Percentiles rank a stretch among this genome's conserved stretches.
Evolutionary conservation across 2,329 filamentous ascomycete species (phyloP).

Genomic region (Trichoderma citrinoviride): DNA sequence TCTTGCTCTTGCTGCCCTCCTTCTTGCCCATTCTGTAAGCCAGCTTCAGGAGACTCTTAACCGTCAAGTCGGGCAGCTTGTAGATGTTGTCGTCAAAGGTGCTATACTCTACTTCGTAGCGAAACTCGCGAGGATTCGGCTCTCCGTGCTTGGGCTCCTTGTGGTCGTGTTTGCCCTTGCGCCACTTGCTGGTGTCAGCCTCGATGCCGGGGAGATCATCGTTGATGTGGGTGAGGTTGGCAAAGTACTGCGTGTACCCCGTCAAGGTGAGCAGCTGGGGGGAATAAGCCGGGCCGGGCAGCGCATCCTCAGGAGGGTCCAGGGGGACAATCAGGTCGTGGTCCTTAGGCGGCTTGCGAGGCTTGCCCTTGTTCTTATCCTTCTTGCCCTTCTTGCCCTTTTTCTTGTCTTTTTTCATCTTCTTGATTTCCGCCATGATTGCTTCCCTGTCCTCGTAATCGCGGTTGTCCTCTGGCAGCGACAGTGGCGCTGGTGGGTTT

Average conservation of each 20-base stretch:
- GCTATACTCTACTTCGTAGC: constrained; percentile 81
- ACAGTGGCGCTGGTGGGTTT: constrained; percentile 13
- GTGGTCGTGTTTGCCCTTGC: constrained; percentile 60
- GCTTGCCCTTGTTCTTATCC: constrained; percentile 33
- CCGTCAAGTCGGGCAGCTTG: constrained; percentile 76
- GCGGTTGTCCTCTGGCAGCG: neutral
- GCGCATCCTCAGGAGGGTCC: constrained; percentile 67
- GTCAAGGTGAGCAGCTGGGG: constrained; percentile 76
- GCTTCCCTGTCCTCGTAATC: constrained; percentile 33
- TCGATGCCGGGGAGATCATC: constrained; percentile 55
- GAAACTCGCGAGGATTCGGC: constrained; percentile 62
- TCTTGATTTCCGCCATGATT: constrained; percentile 32
- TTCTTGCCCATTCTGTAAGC: constrained; percentile 69
- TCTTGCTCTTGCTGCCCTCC: constrained; percentile 23
- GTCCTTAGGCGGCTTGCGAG: constrained; percentile 52
- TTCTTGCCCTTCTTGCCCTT: no score
- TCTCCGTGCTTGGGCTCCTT: constrained; percentile 51
- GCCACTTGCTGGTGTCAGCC: constrained; percentile 49
- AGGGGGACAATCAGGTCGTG: constrained; percentile 65
- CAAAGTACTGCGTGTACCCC: constrained; percentile 86
- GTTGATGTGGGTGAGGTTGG: constrained; percentile 89
- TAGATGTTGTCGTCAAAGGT: constrained; percentile 76
- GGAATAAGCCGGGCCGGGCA: constrained; percentile 86
- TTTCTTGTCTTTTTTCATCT: constrained; percentile 33
- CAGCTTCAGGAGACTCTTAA: constrained; percentile 74